Evolutionary conservation across 148 eudicot genomes (phyloP).

Genomic region (Nepenthes mirabilis): DNA sequence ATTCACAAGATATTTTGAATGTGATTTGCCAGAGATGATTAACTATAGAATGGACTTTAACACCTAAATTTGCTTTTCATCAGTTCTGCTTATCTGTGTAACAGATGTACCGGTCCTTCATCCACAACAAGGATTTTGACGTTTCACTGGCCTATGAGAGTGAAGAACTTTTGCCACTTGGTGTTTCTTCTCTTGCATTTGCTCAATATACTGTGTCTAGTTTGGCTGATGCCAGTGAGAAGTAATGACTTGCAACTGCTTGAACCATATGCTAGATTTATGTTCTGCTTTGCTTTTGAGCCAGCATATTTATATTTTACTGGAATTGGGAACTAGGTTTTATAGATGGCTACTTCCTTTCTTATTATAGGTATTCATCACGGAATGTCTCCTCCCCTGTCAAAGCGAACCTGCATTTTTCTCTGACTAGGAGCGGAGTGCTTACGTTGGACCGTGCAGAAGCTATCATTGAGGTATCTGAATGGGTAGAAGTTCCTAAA

Average conservation of each 20-base stretch:
- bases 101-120: slow-evolving; percentile 79
- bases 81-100: slow-evolving; percentile 5
- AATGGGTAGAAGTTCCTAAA: slow-evolving; percentile 94
- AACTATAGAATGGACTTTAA: background rate
- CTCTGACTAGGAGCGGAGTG: slow-evolving; percentile 80
- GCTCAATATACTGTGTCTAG: slow-evolving; percentile 69
- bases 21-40: background rate
- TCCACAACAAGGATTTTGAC: slow-evolving; percentile 78
- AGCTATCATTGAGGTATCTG: slow-evolving; percentile 82
- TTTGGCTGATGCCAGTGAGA: slow-evolving; percentile 72
- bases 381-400: slow-evolving; percentile 84
- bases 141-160: slow-evolving; percentile 73
- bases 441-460: slow-evolving; percentile 80
- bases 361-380: slow-evolving; percentile 51
- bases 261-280: slow-evolving; percentile 4
- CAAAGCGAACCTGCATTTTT: slow-evolving; percentile 90
- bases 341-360: background rate
- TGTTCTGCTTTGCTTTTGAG: slow-evolving; percentile 1
- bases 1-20: background rate
- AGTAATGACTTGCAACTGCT: slow-evolving; percentile 31
- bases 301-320: background rate
- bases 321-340: background rate
- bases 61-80: slow-evolving; percentile 1
- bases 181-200: slow-evolving; percentile 53
- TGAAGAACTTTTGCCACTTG: slow-evolving; percentile 63